Conservation (phyloP, 257 asterid genomes). For the Solanum neorickii region DNA sequence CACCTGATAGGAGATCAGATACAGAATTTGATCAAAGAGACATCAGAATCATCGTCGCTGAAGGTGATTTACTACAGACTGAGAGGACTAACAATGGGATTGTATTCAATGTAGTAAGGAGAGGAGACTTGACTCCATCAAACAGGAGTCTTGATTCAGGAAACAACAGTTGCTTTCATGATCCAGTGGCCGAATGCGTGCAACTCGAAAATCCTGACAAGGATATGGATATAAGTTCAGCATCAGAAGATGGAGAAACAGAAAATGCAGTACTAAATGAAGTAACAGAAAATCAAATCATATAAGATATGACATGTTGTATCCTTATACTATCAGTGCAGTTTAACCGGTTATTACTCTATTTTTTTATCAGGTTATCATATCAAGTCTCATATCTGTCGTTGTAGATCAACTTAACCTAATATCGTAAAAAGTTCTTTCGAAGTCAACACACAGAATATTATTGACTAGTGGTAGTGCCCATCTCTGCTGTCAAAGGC, state of each 20-base stretch:
- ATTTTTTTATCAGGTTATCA: neutral
- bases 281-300: neutral
- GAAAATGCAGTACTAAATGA: slow-evolving; percentile 6
- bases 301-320: neutral
- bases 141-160: slow-evolving; percentile 49
- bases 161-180: slow-evolving; percentile 17
- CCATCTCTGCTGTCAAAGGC: neutral
- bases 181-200: slow-evolving; percentile 46
- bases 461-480: neutral
- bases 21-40: slow-evolving; percentile 47
- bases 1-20: slow-evolving; percentile 42
- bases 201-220: slow-evolving; percentile 54
- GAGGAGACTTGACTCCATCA: slow-evolving; percentile 57
- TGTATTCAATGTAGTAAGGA: slow-evolving; percentile 73
- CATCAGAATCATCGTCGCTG: slow-evolving; percentile 35
- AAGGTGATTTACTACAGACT: slow-evolving; percentile 81
- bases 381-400: neutral
- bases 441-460: neutral
- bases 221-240: slow-evolving; percentile 52
- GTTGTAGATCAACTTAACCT: neutral
- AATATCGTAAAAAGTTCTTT: neutral
- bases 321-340: neutral
- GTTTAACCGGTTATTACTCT: neutral
- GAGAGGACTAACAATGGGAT: slow-evolving; percentile 74
- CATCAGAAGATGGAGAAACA: slow-evolving; percentile 36